Conservation (phyloP, 371 early-diverging fungal species). For the Circinella minor region DNA sequence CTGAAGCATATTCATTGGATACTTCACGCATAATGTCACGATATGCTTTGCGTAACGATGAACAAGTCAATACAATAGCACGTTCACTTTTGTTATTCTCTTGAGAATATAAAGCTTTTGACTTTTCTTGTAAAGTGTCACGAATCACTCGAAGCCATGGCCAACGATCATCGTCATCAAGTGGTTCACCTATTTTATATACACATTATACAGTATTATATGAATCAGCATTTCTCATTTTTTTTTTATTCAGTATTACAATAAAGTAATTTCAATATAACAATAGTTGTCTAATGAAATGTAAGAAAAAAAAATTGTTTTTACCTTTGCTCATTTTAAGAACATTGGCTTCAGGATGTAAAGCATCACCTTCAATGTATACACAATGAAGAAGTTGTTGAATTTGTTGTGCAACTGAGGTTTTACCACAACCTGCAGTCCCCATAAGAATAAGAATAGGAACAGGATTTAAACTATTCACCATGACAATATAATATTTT, state of each 20-base stretch:
- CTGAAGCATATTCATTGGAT: slow-evolving; percentile 28
- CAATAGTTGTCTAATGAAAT: background rate
- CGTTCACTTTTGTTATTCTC: slow-evolving; percentile 10
- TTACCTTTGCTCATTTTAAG: slow-evolving; percentile 65
- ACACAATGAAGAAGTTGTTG: slow-evolving; percentile 44
- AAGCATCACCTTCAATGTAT: slow-evolving; percentile 66
- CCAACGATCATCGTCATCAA: slow-evolving; percentile 70
- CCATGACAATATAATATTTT: slow-evolving; percentile 2
- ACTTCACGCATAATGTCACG: slow-evolving; percentile 61
- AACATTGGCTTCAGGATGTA: slow-evolving; percentile 62
- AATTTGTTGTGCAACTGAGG: slow-evolving; percentile 54
- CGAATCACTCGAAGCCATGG: slow-evolving; percentile 63
- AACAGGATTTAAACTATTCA: slow-evolving; percentile 15
- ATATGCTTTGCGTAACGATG: slow-evolving; percentile 64
- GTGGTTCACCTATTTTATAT: slow-evolving; percentile 47
- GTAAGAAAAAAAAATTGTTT: background rate
- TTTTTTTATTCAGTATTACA: no score
- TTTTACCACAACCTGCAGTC: slow-evolving; percentile 68
- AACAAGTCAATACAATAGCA: slow-evolving; percentile 64
- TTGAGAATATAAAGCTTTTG: slow-evolving; percentile 14
- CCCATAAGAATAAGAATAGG: slow-evolving; percentile 57
- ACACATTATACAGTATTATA: background rate
- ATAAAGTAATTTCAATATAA: no score
- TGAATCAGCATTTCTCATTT: background rate
- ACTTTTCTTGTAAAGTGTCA: slow-evolving; percentile 28